phyloP scores from a whole-genome alignment of 208 protist genomes.

The Leishmania martiniquensis region DNA sequence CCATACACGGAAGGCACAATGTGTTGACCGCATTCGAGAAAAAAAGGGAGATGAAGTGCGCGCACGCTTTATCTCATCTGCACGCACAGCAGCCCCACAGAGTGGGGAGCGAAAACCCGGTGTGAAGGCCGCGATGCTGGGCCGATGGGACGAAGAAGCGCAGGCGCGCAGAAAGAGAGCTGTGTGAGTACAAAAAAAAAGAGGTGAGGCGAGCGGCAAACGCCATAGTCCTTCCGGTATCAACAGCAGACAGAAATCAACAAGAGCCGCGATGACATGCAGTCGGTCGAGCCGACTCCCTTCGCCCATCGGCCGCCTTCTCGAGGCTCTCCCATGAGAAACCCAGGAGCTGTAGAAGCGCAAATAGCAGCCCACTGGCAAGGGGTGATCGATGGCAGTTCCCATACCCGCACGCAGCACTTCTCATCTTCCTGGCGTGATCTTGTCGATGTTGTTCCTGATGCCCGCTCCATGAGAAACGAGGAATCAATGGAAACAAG shows the following conservation, averaged over 20 bases:
- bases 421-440: not conserved
- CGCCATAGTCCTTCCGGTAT: no score
- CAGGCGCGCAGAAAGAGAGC: not conserved
- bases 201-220: no score
- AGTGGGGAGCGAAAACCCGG: no score
- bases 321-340: not conserved
- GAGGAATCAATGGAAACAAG: not conserved
- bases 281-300: not conserved
- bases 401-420: no score
- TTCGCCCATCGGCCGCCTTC: not conserved
- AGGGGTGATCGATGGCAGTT: not conserved
- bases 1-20: not conserved
- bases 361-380: not conserved
- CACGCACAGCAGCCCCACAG: no score
- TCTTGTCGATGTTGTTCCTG: not conserved
- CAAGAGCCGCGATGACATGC: not conserved
- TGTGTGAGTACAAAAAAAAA: not conserved
- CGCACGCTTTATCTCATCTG: not conserved
- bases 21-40: not conserved
- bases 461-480: not conserved
- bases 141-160: not conserved
- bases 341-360: not conserved
- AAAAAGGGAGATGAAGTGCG: not conserved
- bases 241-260: no score
- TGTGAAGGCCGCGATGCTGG: not conserved